Conservation (phyloP, 768 basidiomycete species). For the Collybia sp. region DNA sequence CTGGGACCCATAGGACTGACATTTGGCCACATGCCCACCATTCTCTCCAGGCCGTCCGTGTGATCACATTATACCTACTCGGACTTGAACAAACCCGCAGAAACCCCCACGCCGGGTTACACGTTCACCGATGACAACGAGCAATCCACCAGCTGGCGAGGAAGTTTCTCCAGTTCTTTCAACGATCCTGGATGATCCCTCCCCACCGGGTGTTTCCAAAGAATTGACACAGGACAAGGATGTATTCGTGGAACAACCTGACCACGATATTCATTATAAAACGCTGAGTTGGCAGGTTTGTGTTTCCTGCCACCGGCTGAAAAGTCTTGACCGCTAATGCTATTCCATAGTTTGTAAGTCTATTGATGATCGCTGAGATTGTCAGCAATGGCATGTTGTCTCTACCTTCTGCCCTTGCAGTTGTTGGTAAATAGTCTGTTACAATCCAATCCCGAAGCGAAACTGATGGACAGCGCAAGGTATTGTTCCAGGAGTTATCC, state of each 20-base stretch:
- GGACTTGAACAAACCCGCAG: too few relatives aligned
- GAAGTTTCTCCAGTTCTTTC: background rate
- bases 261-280: constrained; percentile 46
- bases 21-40: too few relatives aligned
- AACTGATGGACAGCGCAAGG: constrained; percentile 21
- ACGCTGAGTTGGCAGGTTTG: constrained; percentile 47
- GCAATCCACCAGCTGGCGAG: background rate
- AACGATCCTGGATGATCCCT: background rate
- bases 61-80: too few relatives aligned
- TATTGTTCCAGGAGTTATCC: constrained; percentile 44
- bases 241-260: constrained; percentile 40
- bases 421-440: constrained; percentile 33
- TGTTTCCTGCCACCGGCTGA: background rate
- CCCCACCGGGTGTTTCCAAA: background rate
- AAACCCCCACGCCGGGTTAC: too few relatives aligned
- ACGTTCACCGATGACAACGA: too few relatives aligned
- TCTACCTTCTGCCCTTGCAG: constrained; percentile 45
- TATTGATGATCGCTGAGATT: constrained; percentile 55
- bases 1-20: too few relatives aligned
- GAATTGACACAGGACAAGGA: constrained; percentile 16
- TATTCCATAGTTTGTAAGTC: constrained; percentile 33
- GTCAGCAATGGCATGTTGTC: constrained; percentile 55
- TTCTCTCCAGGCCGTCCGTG: too few relatives aligned
- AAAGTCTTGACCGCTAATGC: background rate
- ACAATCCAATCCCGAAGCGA: background rate